Percentiles rank a stretch among this genome's conserved stretches.
phyloP scores from a whole-genome alignment of 192 early-diverging fungal species.

The Backusella luteola region DNA sequence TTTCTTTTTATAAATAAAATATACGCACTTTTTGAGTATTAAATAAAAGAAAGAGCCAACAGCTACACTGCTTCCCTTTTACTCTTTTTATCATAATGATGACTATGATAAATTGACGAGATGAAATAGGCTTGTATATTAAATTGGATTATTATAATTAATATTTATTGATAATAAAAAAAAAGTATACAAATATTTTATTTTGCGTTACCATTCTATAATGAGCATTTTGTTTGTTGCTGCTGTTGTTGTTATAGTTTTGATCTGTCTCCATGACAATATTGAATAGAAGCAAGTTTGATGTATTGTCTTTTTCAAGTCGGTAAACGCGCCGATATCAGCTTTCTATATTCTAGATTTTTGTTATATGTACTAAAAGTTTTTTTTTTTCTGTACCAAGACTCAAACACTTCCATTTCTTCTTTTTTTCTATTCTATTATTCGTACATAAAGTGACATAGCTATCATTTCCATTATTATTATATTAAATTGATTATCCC shows the following conservation, averaged over 20 bases:
- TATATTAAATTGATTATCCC: neutral
- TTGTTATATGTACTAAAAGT: neutral
- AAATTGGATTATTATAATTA: neutral
- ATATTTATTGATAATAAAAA: neutral
- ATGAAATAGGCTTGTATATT: no score
- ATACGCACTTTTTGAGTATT: no score
- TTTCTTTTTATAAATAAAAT: neutral
- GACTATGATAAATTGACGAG: no score
- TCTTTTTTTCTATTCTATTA: neutral
- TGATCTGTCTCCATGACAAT: neutral
- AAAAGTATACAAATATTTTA: neutral
- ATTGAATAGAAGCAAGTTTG: neutral
- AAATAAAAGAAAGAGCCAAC: no score
- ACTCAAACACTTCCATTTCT: neutral
- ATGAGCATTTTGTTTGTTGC: neutral
- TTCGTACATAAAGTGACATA: neutral
- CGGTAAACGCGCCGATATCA: neutral
- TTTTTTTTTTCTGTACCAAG: no score
- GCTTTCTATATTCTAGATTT: neutral
- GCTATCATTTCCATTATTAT: no score
- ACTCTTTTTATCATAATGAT: no score
- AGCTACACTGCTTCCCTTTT: no score
- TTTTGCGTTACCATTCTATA: neutral
- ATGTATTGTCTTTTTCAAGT: neutral
- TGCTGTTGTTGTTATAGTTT: neutral